Base-by-base conservation (phyloP, 2,329 filamentous ascomycete species). In the Bipolaris victoriae region DNA sequence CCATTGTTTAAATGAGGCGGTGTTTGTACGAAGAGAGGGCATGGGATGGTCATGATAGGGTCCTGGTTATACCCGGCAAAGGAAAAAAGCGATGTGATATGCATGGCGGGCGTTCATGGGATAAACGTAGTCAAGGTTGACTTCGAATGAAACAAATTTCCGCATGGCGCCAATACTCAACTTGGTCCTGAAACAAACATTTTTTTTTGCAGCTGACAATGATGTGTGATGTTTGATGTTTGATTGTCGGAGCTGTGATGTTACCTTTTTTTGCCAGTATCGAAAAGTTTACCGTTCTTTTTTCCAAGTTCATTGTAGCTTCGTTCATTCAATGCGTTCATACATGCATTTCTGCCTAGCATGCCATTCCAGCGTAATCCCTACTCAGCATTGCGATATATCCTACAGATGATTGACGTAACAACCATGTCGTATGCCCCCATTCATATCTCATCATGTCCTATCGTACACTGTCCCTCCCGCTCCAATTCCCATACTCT, bases 1-100 rank as follows among this genome's bases (percentile, higher is more conserved):
- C 90, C 73, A 95, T 99, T 77, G 95, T 98, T 80, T 98, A 96
- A 90, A 74, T 31, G 69, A 58, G 49, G 36, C 52, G 49, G 41
- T 61, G 43, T 60, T 52, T 63, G 55, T 50, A 55, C 29, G 45
- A 58, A 47, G 48, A 52, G 54, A 65, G 59, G 64, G 65, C 57
- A 67, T 70, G 63, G 58, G 58, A 67, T 70, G 62, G 58, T 62
- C 58, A 62, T 63, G 65, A 63, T 60, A 59, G 65, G 62, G 68
- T 65, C 26, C 66, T 67, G 65, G 69, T 68, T 66, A 71, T 72
- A 73, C 66, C 70, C 69, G 67, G 62, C 43, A 45, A 45, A 31
- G 26, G 43, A 64, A 73, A 65, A 73, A 75, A 74, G 70, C 66
- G 72, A 69, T 71, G 69, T 68, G 66, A 64, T 68, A 69, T 71